Conservation (phyloP, 1,139 yeast genomes). For the Lodderomyces parapsilosis region DNA sequence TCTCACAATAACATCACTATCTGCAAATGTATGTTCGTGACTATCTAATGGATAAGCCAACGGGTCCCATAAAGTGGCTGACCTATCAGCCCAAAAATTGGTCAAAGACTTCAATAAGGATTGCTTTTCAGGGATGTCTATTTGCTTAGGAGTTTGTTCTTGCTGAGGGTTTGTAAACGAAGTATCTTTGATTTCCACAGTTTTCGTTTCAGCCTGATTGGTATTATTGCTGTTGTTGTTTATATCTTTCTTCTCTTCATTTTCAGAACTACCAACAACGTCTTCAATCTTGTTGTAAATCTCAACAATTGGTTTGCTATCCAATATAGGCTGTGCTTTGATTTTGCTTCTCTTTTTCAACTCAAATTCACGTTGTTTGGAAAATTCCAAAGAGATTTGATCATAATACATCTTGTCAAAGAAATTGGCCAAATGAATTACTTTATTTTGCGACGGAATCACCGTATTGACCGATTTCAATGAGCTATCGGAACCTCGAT, state of each 20-base stretch:
- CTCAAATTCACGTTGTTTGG: conserved; percentile 81
- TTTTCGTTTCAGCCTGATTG: conserved; percentile 13
- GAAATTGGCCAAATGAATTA: conserved; percentile 62
- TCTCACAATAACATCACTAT: conserved; percentile 88
- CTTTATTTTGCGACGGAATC: conserved; percentile 33
- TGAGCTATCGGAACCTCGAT: conserved; percentile 12
- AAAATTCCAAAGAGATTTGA: conserved; percentile 81
- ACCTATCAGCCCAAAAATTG: conserved; percentile 96
- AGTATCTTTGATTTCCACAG: conserved; percentile 6
- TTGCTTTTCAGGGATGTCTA: conserved; percentile 54
- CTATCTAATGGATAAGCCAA: conserved; percentile 77
- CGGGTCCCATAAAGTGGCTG: conserved; percentile 95
- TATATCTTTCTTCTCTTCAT: conserved; percentile 19
- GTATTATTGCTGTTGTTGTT: conserved; percentile 13
- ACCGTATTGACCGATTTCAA: conserved; percentile 9
- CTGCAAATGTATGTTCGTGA: conserved; percentile 89
- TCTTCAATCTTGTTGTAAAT: conserved; percentile 87
- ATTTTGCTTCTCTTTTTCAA: conserved; percentile 61
- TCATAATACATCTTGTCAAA: conserved; percentile 80
- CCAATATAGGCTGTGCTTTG: conserved; percentile 72
- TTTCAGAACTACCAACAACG: conserved; percentile 51
- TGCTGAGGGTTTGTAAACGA: background rate
- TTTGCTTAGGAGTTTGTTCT: conserved; percentile 8
- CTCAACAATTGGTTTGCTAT: conserved; percentile 86
- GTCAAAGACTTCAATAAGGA: conserved; percentile 82